Evolutionary conservation across 176 grass and related monocot species (phyloP).

Genomic region (Hsuehochloa calcarea): DNA sequence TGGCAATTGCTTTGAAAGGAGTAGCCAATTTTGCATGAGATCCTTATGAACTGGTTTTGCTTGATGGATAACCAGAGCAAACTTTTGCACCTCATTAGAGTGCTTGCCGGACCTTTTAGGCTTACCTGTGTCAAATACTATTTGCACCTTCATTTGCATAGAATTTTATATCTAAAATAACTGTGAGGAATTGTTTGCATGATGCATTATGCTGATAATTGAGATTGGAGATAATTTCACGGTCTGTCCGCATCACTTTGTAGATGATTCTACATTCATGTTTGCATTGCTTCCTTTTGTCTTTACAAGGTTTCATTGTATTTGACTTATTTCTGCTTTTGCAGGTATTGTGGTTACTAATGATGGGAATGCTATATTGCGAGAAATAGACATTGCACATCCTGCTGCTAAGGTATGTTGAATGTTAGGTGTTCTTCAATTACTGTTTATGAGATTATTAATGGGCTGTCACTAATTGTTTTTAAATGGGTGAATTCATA

Average conservation of each 20-base stretch:
- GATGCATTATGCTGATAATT: neutral
- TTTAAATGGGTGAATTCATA: neutral
- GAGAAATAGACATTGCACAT: slow-evolving; percentile 94
- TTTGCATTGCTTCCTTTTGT: neutral
- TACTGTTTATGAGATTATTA: neutral
- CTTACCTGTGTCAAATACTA: neutral
- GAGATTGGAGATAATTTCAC: slow-evolving; percentile 1
- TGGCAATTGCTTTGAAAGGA: neutral
- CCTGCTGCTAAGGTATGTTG: slow-evolving; percentile 88
- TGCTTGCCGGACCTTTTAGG: neutral
- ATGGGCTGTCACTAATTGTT: neutral
- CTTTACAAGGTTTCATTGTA: slow-evolving; percentile 11
- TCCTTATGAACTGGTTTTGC: neutral
- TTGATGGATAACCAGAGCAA: neutral
- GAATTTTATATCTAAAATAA: neutral
- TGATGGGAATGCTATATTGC: slow-evolving; percentile 94
- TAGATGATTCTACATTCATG: neutral
- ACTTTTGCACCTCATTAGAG: neutral
- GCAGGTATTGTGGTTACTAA: slow-evolving; percentile 97
- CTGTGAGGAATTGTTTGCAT: neutral
- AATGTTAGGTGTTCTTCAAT: neutral
- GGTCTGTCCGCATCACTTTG: neutral
- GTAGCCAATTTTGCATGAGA: neutral
- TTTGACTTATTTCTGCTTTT: slow-evolving; percentile 15
- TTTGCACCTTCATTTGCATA: neutral